Evolutionary conservation across 1,284 basidiomycete genomes (phyloP), one percentile per base, ranked within the genome.

Genomic region (Cutaneotrichosporon sp.): DNA sequence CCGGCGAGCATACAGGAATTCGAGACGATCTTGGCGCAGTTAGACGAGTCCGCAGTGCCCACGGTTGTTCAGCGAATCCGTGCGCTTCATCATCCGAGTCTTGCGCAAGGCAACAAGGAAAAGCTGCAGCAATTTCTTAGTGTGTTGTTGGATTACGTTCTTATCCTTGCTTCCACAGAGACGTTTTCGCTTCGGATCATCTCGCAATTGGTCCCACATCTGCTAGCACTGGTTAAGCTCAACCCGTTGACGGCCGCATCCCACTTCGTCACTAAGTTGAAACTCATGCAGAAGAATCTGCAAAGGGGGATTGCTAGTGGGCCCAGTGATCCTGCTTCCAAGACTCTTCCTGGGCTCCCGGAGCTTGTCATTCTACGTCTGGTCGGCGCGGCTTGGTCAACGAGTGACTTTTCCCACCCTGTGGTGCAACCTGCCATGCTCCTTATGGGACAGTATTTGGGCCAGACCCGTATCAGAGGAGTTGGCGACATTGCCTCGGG

Each of bases 241-340:
- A 94, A 93, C 74, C 90, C 94, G 0, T 80, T 87, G 49, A 81
- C 85, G 40, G 81, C 86, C 4, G 89, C 93, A 0, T 80, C 84
- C 46, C 82, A 85, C 66, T 92, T 93, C 72, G 82, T 88, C 55
- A 76, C 81, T 46, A 97, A 97, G 74, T 80, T 98, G 42, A 77
- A 80, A 0, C 75, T 97, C 10, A 96, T 97, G 90, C 86, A 97
- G 73, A 92, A 92, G 77, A 97, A 97, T 71, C 83, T 98, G 46
- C 84, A 84, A 52, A 84, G 85, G 5, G 93, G 92, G 5, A 78
- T 99, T 8, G 81, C 84, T 3, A 80, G 79, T n/a, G 90, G 88
- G 1, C 77, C 89, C 0, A 77, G 83, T 13, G 77, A 82, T 20
- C 73, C 74, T 0, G 78, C 82, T 4, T 80, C 89, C 1, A 87